Evolutionary conservation across 2,329 filamentous ascomycete genomes (phyloP).

Genomic region (Waltergamsia citrina): DNA sequence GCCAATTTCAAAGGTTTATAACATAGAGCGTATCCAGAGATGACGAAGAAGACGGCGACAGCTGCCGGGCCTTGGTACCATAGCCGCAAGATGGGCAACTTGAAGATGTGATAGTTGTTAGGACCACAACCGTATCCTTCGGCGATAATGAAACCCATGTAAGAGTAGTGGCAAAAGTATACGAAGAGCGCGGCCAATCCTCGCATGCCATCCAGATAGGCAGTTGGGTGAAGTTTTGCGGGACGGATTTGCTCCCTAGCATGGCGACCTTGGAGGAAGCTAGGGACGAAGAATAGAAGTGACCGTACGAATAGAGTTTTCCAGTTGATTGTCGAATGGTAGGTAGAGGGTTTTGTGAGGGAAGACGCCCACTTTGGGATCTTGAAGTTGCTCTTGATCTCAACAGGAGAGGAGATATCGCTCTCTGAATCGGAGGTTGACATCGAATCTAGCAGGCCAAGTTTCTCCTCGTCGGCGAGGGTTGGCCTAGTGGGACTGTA

Average conservation of each 20-base stretch:
- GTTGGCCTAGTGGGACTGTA: conserved; percentile 22
- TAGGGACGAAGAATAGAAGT: conserved; percentile 39
- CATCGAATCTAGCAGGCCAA: conserved; percentile 33
- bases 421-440: conserved; percentile 33
- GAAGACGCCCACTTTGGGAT: conserved; percentile 17
- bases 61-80: conserved; percentile 46
- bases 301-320: conserved; percentile 25
- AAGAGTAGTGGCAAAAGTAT: conserved; percentile 47
- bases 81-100: conserved; percentile 43
- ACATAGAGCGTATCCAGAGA: conserved; percentile 51
- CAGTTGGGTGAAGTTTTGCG: conserved; percentile 37
- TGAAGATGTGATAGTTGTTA: conserved; percentile 34
- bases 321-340: conserved; percentile 23
- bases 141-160: conserved; percentile 41
- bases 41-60: conserved; percentile 53
- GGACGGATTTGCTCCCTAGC: conserved; percentile 28
- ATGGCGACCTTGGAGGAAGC: conserved; percentile 36
- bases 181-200: conserved; percentile 46
- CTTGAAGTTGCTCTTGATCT: conserved; percentile 24
- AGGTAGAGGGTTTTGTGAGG: conserved; percentile 14
- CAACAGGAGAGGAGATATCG: conserved; percentile 22
- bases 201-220: conserved; percentile 49
- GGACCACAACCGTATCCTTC: conserved; percentile 36
- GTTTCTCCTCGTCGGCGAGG: conserved; percentile 32
- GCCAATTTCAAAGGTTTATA: conserved; percentile 40